Evolutionary conservation across 495 filamentous ascomycete species (phyloP).

Genomic region (Bryoglossum gracile): DNA sequence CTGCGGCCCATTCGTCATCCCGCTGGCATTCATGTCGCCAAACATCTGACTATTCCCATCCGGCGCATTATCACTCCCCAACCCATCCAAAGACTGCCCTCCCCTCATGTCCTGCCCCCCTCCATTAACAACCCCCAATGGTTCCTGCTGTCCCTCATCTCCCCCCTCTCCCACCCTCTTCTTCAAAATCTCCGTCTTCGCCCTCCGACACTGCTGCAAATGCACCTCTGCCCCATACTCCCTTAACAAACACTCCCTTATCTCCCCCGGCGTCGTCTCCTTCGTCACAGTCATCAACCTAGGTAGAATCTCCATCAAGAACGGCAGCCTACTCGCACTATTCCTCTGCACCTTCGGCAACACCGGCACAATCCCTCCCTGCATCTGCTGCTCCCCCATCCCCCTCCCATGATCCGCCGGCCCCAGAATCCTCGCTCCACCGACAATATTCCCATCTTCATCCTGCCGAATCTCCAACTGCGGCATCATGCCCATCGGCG

Average conservation of each 20-base stretch:
- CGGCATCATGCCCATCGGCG: background rate
- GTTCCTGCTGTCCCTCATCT: slow-evolving; percentile 1
- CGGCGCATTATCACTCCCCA: slow-evolving; percentile 14
- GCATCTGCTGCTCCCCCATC: slow-evolving; percentile 1
- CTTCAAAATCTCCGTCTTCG: slow-evolving; percentile 26
- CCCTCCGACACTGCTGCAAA: slow-evolving; percentile 25
- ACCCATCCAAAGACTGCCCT: slow-evolving; percentile 15
- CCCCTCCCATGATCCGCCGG: slow-evolving; percentile 10
- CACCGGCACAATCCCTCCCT: slow-evolving; percentile 10
- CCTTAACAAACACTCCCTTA: slow-evolving; percentile 22
- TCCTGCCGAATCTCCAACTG: slow-evolving; percentile 24
- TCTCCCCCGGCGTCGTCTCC: slow-evolving; percentile 24
- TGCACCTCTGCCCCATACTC: slow-evolving; percentile 24
- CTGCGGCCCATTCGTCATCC: background rate
- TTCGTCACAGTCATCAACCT: slow-evolving; percentile 23
- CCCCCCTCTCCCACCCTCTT: slow-evolving; percentile 8
- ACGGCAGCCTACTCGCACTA: slow-evolving; percentile 22
- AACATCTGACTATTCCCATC: slow-evolving; percentile 20
- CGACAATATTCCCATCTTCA: slow-evolving; percentile 24
- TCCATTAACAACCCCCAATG: background rate
- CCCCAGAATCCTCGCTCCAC: slow-evolving; percentile 21
- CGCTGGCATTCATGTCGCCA: slow-evolving; percentile 11
- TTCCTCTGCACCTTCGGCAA: slow-evolving; percentile 26
- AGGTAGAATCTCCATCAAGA: slow-evolving; percentile 25
- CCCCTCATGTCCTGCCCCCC: background rate